A percentile compares a stretch with the other conserved stretches of the same genome.
Evolutionary conservation across 2,329 filamentous ascomycete species (phyloP).

Genomic region (Microascus cirrosus): DNA sequence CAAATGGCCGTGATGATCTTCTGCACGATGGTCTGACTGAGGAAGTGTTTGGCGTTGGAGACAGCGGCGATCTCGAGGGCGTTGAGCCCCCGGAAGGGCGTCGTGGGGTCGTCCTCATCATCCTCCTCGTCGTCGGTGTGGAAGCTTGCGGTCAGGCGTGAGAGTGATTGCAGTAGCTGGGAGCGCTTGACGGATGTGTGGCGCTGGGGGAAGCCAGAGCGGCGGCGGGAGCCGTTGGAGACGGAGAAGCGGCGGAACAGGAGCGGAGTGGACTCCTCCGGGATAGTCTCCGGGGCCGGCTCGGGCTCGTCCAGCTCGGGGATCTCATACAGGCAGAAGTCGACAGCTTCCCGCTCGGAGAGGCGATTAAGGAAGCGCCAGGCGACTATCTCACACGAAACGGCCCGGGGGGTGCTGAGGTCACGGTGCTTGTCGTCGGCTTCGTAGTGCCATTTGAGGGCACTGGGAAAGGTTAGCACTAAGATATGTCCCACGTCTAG

Average conservation of each 20-base stretch:
- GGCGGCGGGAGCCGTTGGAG: constrained; percentile 9
- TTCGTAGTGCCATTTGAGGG: constrained; percentile 65
- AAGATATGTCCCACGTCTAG: neutral
- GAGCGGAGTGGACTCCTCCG: constrained; percentile 23
- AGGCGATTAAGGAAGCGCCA: constrained; percentile 66
- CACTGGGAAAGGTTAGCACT: constrained; percentile 33
- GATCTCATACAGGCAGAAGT: constrained; percentile 65
- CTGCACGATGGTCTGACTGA: constrained; percentile 70
- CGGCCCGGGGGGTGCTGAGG: constrained; percentile 56
- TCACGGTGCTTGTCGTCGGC: constrained; percentile 51
- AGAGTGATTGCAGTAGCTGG: constrained; percentile 41
- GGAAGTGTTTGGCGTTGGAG: constrained; percentile 71
- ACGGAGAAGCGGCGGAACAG: constrained; percentile 20
- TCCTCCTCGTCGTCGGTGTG: constrained; percentile 22
- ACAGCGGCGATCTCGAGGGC: constrained; percentile 80
- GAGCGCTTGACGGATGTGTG: constrained; percentile 33
- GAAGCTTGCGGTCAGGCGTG: constrained; percentile 40
- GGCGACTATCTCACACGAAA: constrained; percentile 70
- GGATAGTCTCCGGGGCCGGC: neutral
- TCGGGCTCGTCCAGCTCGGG: constrained; percentile 22
- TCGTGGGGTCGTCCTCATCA: constrained; percentile 50
- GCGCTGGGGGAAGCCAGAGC: neutral
- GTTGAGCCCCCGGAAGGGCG: constrained; percentile 68
- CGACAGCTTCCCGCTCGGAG: constrained; percentile 61
- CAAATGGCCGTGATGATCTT: constrained; percentile 77